phyloP scores from a whole-genome alignment of 2,329 filamentous ascomycete genomes.

The Colletotrichum ledebouriae region DNA sequence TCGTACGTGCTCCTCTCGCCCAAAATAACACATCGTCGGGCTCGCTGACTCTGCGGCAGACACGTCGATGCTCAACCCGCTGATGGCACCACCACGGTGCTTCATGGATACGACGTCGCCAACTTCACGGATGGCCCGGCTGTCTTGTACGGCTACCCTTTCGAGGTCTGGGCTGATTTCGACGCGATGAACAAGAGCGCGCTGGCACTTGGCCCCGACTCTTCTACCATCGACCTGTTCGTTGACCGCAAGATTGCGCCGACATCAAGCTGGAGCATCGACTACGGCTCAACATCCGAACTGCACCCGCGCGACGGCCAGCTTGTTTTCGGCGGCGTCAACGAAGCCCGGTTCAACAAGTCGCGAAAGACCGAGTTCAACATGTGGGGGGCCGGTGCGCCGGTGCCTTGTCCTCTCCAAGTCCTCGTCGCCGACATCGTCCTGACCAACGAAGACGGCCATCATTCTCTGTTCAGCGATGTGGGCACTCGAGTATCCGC shows the following conservation, averaged over 20 bases:
- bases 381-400: constrained; percentile 37
- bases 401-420: constrained; percentile 40
- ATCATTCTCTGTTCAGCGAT: constrained; percentile 41
- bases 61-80: constrained; percentile 28
- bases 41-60: not conserved
- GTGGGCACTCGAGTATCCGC: constrained; percentile 36
- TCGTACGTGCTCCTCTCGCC: constrained; percentile 4
- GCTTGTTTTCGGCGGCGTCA: constrained; percentile 40
- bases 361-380: constrained; percentile 31
- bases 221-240: constrained; percentile 38
- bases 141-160: constrained; percentile 35
- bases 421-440: constrained; percentile 42
- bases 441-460: constrained; percentile 41
- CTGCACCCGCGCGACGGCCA: constrained; percentile 40
- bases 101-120: constrained; percentile 39
- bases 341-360: constrained; percentile 40
- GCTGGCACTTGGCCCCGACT: constrained; percentile 40
- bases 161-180: constrained; percentile 43
- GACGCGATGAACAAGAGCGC: constrained; percentile 43
- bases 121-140: constrained; percentile 42
- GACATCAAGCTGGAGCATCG: constrained; percentile 32
- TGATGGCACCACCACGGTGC: constrained; percentile 32
- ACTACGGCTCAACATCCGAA: constrained; percentile 43
- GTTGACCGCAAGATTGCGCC: constrained; percentile 34
- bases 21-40: too few species aligned